Evolutionary conservation across 2,329 filamentous ascomycete species (phyloP).

Genomic region (Penicillium sp.): DNA sequence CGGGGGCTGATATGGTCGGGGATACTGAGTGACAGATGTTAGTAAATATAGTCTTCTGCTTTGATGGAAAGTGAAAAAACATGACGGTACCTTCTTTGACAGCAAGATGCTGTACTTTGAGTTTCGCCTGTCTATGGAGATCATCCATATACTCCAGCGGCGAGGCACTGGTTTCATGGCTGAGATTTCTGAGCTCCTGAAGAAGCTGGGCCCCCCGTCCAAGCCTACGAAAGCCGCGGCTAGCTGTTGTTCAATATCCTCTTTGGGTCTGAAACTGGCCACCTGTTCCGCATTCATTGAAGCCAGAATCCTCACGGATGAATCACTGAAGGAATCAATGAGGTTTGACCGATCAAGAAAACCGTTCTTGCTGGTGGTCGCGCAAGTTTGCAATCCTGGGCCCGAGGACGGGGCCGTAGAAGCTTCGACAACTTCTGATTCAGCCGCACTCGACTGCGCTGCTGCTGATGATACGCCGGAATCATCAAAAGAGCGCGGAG

Average conservation of each 20-base stretch:
- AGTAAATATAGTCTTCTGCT: background rate
- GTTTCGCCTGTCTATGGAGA: constrained; percentile 22
- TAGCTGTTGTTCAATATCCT: constrained; percentile 39
- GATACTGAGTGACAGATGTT: background rate
- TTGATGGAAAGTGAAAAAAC: background rate
- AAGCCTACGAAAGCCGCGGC: constrained; percentile 45
- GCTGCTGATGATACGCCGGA: constrained; percentile 17
- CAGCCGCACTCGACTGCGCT: constrained; percentile 8
- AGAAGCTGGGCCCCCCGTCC: constrained; percentile 42
- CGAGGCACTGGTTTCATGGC: constrained; percentile 46
- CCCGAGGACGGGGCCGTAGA: background rate
- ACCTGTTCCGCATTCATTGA: constrained; percentile 22
- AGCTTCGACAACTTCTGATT: constrained; percentile 7
- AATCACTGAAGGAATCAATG: constrained; percentile 13
- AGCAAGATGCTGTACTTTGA: constrained; percentile 11
- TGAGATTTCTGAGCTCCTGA: constrained; percentile 47
- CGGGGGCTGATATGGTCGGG: background rate
- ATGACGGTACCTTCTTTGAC: constrained; percentile 18
- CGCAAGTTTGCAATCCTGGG: background rate
- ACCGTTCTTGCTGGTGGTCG: background rate
- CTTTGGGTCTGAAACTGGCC: constrained; percentile 31
- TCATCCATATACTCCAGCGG: constrained; percentile 44
- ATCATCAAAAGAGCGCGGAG: constrained; percentile 27
- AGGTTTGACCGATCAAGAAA: constrained; percentile 3
- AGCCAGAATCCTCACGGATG: constrained; percentile 17